Percentiles rank a stretch among this genome's conserved stretches.
Conservation (phyloP, 129 eudicot species). For the Oenanthe sinensis region DNA sequence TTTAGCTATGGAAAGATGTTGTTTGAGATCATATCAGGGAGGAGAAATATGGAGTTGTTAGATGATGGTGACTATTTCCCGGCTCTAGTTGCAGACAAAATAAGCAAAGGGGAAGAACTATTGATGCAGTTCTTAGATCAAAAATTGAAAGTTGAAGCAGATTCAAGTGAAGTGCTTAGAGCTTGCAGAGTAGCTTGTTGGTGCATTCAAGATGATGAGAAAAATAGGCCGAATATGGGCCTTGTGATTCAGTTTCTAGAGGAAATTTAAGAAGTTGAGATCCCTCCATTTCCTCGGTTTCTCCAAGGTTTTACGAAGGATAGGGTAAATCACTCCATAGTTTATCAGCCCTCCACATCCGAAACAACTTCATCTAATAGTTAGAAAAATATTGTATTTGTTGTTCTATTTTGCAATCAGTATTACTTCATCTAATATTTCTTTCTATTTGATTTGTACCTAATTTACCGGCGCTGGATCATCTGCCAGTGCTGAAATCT, state of each 20-base stretch:
- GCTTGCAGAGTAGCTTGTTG: conserved; percentile 16
- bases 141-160: conserved; percentile 8
- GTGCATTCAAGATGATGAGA: conserved; percentile 19
- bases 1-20: no score
- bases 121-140: no score
- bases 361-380: background rate
- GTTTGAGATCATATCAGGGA: no score
- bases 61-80: no score
- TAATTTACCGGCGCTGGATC: no score
- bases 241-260: conserved; percentile 14
- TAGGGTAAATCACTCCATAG: background rate
- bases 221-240: conserved; percentile 17
- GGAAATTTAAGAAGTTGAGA: conserved; percentile 7
- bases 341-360: background rate
- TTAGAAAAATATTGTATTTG: background rate
- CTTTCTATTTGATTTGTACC: no score
- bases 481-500: no score
- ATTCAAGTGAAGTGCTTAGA: conserved; percentile 2
- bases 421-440: no score
- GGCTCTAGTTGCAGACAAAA: no score
- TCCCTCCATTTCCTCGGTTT: conserved; percentile 13
- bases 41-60: no score
- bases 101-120: no score
- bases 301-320: background rate
- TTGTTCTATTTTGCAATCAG: no score